Conservation (phyloP, 495 filamentous ascomycete genomes). For the Delitschia confertaspora region DNA sequence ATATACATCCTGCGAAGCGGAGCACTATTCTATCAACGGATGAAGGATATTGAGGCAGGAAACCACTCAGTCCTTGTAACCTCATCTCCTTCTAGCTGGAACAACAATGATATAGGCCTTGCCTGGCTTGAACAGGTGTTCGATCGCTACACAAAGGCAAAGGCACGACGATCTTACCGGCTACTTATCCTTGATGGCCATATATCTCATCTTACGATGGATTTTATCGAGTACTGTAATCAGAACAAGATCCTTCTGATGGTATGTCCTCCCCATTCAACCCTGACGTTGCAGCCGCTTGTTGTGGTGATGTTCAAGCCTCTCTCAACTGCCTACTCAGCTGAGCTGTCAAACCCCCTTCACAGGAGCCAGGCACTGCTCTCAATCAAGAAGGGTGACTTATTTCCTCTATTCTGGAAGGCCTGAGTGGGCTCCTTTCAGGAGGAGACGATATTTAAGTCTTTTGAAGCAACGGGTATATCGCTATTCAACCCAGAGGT, state of each 20-base stretch:
- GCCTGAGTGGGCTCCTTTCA: background rate
- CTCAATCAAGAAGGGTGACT: slow-evolving; percentile 8
- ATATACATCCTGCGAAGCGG: too few species aligned
- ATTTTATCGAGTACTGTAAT: slow-evolving; percentile 21
- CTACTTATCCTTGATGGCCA: slow-evolving; percentile 24
- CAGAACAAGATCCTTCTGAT: slow-evolving; percentile 14
- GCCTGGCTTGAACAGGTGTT: slow-evolving; percentile 20
- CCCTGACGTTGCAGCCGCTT: slow-evolving; percentile 21
- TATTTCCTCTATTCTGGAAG: slow-evolving; percentile 6
- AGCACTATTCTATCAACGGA: too few species aligned
- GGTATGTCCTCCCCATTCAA: slow-evolving; percentile 19
- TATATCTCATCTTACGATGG: slow-evolving; percentile 15
- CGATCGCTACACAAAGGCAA: slow-evolving; percentile 14
- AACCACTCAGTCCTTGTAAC: slow-evolving; percentile 10
- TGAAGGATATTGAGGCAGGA: slow-evolving; percentile 13
- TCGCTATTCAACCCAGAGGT: background rate
- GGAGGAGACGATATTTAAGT: background rate
- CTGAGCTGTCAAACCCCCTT: slow-evolving; percentile 3
- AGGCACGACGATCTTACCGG: slow-evolving; percentile 9
- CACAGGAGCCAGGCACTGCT: slow-evolving; percentile 3
- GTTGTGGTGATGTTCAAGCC: too few species aligned
- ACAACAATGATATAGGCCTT: slow-evolving; percentile 21
- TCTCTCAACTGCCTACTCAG: slow-evolving; percentile 4
- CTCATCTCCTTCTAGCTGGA: slow-evolving; percentile 23
- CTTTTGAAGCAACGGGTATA: slow-evolving; percentile 3